Evolutionary conservation across 345 rosid species (phyloP).

Genomic region (Streptanthus diversifolius): DNA sequence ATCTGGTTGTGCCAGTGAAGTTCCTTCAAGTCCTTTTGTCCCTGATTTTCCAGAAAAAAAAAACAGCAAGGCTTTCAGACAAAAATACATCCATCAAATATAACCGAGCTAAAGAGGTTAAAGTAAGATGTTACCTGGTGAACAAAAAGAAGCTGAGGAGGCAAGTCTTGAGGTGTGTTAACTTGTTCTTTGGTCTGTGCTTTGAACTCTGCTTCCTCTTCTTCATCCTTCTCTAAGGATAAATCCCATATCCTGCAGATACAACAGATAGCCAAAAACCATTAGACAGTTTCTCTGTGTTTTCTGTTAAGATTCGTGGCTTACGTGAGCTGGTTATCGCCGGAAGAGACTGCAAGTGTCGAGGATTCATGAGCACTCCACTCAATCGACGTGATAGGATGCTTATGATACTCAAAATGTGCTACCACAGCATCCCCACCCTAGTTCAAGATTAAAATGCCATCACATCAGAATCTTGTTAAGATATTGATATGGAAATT

Average conservation of each 20-base stretch:
- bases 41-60: conserved; percentile 34
- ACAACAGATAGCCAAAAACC: neutral
- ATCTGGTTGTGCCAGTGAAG: conserved; percentile 93
- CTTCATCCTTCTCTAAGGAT: conserved; percentile 88
- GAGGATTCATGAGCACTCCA: conserved; percentile 96
- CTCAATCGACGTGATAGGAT: conserved; percentile 86
- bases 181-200: conserved; percentile 79
- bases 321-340: conserved; percentile 90
- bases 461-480: conserved; percentile 1
- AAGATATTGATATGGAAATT: neutral
- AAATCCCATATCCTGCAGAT: conserved; percentile 86
- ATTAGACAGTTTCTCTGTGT: neutral
- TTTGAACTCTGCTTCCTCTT: conserved; percentile 90
- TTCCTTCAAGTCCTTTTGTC: conserved; percentile 92
- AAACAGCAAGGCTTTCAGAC: neutral
- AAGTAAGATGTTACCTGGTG: conserved; percentile 61
- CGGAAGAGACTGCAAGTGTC: conserved; percentile 74
- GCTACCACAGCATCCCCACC: conserved; percentile 77
- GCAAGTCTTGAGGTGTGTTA: conserved; percentile 75
- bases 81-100: neutral
- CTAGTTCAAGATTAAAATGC: conserved; percentile 34
- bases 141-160: conserved; percentile 94
- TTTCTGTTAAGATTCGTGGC: conserved; percentile 33
- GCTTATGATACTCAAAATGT: conserved; percentile 86
- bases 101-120: neutral